Base-by-base conservation (phyloP, 371 early-diverging fungal genomes). In the Apophysomyces trapeziformis region DNA sequence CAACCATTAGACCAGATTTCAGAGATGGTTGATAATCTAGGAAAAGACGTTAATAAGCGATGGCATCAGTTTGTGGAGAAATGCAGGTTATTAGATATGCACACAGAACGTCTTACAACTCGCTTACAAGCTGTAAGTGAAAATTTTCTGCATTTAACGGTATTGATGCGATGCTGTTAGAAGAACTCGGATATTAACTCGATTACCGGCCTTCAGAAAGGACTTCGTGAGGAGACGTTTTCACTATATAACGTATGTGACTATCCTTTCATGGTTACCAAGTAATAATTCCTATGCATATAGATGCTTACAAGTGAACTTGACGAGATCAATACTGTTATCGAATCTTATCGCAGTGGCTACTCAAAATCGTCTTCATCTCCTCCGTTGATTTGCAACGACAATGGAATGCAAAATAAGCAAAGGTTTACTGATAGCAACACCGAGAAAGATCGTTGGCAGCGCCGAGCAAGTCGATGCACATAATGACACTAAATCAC, bases 391-490 rank as follows among this genome's bases (percentile, higher is more conserved):
- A 41, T 21, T 43, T 21, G 58, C 36, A 57, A 26, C 26, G 14
- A 65, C 13, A 35, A 57, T 9, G 72, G 66, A 13, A 61, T 44
- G 11, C 62, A 66, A 26, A 43, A 62, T 5, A 67, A 61, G 43
- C 71, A 65, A 38, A 68, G 57, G 18, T 36, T 71, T 6, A 61
- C 50, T 26, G 65, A 64, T 21, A 68, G 61, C 18, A 57, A 67
- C 16, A 63, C 56, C 13, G 69, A 71, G 26, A 64, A 69, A 21
- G 69, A 75, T 43, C 68, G 65, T 35, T 69, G 68, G 71, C 66
- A 65, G 32, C 69, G 69, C 9, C 64, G 61, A 14, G 67, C 70
- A 47, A 67, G 68, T 69, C 69, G 68, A 47, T 54, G 5, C 16
- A 14, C 50, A 13, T 57, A 73, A 64, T 64, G 69, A 73, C 32